phyloP scores from a whole-genome alignment of 495 filamentous ascomycete genomes.

The Amorphotheca resinae region DNA sequence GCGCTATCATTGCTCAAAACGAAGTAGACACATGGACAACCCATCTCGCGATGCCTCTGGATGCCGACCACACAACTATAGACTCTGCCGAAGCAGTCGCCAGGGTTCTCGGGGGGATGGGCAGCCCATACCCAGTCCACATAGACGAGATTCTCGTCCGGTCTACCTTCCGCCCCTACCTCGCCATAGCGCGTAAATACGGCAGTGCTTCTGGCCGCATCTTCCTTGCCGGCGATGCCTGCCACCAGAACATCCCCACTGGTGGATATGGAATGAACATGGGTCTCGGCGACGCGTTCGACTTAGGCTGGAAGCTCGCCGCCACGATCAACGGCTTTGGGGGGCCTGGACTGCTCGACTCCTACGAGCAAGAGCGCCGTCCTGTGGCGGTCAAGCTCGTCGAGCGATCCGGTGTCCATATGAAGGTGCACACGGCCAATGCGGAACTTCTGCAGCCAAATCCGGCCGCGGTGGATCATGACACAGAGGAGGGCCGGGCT shows the following conservation, averaged over 20 bases:
- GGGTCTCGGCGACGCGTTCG: constrained; percentile 22
- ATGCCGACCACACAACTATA: constrained; percentile 1
- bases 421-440: neutral
- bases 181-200: constrained; percentile 18
- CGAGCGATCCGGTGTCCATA: neutral
- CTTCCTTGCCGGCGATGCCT: constrained; percentile 43
- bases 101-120: constrained; percentile 18
- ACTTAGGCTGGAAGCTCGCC: constrained; percentile 26
- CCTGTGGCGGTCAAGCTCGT: constrained; percentile 5
- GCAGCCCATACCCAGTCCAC: constrained; percentile 12
- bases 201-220: constrained; percentile 21
- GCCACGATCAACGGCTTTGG: constrained; percentile 17
- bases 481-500: neutral
- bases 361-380: constrained; percentile 22
- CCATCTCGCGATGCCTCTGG: constrained; percentile 11
- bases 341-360: constrained; percentile 5
- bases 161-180: constrained; percentile 18
- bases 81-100: constrained; percentile 19
- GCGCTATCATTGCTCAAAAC: constrained; percentile 23
- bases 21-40: constrained; percentile 25
- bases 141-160: constrained; percentile 25
- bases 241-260: constrained; percentile 8
- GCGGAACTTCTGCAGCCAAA: neutral
- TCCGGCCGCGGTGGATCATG: neutral
- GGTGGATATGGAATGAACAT: constrained; percentile 27